phyloP scores from a whole-genome alignment of 2,329 filamentous ascomycete species.

The Penicillium glabrum region DNA sequence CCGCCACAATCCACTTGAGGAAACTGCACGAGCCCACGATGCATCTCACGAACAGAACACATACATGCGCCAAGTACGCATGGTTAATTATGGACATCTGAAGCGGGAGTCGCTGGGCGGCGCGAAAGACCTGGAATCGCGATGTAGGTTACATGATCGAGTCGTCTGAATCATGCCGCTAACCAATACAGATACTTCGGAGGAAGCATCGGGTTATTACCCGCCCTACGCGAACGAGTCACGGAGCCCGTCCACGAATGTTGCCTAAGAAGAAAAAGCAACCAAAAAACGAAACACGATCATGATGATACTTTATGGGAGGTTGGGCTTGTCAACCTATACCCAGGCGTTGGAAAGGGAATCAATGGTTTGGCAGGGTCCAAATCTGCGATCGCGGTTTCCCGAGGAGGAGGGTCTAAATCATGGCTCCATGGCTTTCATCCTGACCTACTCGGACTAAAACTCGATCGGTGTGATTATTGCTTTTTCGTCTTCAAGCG shows the following conservation, averaged over 20 bases:
- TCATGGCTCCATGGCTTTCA: neutral
- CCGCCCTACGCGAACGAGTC: constrained; percentile 5
- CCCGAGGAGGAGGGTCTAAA: neutral
- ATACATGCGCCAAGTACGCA: constrained; percentile 34
- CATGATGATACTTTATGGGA: neutral
- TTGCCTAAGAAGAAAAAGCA: neutral
- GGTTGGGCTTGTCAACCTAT: neutral
- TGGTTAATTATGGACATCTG: constrained; percentile 25
- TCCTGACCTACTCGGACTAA: neutral
- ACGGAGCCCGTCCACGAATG: neutral
- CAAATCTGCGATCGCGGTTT: neutral
- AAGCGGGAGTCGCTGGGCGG: constrained; percentile 20
- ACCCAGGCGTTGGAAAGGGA: neutral
- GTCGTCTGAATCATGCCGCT: neutral
- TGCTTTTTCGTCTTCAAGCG: neutral
- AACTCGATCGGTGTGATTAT: neutral
- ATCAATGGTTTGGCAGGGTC: neutral
- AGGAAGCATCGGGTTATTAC: constrained; percentile 10
- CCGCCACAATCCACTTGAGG: constrained; percentile 24
- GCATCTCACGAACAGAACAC: constrained; percentile 28
- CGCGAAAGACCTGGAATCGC: constrained; percentile 22
- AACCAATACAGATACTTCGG: constrained; percentile 10
- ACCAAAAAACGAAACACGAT: neutral
- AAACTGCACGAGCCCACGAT: constrained; percentile 12
- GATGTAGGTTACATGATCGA: constrained; percentile 16